A percentile compares a stretch with the other conserved stretches of the same genome.
phyloP scores from a whole-genome alignment of 768 basidiomycete species.

The Crucibulum laeve region DNA sequence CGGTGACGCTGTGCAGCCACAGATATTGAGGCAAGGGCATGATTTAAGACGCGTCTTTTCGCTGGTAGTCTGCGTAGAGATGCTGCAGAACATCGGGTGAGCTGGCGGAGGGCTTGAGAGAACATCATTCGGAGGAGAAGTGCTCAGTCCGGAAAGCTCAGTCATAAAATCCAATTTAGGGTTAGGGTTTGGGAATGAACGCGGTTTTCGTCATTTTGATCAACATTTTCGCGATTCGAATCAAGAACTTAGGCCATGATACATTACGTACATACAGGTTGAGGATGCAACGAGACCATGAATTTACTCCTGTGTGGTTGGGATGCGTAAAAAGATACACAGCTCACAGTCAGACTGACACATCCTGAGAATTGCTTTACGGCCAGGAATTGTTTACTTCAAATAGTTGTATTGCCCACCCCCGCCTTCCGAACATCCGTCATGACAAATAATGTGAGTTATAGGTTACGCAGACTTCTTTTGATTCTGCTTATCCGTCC shows the following conservation, averaged over 20 bases:
- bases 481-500: conserved; percentile 54
- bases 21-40: conserved; percentile 1
- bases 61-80: conserved; percentile 13
- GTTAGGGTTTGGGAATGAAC: conserved; percentile 18
- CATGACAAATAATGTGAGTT: no score
- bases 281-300: no score
- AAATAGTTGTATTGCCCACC: no score
- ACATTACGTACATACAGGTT: no score
- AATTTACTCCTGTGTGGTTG: no score
- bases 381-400: no score
- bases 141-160: conserved; percentile 3
- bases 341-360: no score
- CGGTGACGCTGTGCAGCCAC: conserved; percentile 7
- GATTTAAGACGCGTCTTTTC: conserved; percentile 7
- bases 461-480: conserved; percentile 11
- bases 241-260: no score
- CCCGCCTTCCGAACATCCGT: no score
- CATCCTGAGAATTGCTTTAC: no score
- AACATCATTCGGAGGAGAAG: conserved; percentile 15
- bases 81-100: conserved; percentile 17
- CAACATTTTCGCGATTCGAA: neutral
- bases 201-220: neutral
- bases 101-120: conserved; percentile 18
- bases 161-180: conserved; percentile 13
- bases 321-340: no score